Base-by-base conservation (phyloP, 2,329 filamentous ascomycete genomes). In the Paecilomyces sp. region DNA sequence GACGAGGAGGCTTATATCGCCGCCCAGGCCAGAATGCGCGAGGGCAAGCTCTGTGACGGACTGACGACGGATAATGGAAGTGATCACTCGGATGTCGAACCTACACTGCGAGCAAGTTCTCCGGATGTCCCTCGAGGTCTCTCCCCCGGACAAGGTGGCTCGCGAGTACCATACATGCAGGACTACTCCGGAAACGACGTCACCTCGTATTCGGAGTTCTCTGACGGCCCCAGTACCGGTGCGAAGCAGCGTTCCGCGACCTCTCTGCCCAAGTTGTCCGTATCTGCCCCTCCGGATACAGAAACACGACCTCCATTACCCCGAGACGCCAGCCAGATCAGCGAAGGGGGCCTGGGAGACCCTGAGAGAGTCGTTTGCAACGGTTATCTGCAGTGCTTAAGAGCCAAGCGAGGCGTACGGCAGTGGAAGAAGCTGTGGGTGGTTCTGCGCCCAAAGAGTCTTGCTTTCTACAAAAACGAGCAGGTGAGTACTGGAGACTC, bases 371-470 rank as follows among this genome's bases (percentile, higher is more conserved):
- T 97, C n/a, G 84, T 97, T 53, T 96, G 90, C 83, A 92, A 97
- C 71, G 92, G 93, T 57, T 92, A 91, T 82, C 84, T 97, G 33
- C 89, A 90, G 74, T 86, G 91, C 62, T 83, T 97, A 59, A 91
- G 90, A 67, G 90, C 88, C 62, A 92, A 91, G 68, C 74, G 74
- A 54, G 91, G 92, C 8, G 85, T 99, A 58, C 87, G 89, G 54
- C 90, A 96, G 69, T 99, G 94, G 94, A 97, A 96, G 80, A 88
- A 91, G 67, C 83, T 92, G 61, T 97, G 94, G 94, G 89, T 89
- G 12, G 94, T 97, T 0, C 82, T 99, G 57, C 89, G 94, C 33
- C 88, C 91, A 1, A 87, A 89, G 57, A 92, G 90, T 63, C 80
- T 99, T 33, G 89, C 91, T 15, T 83, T 97, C 28, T 99, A 99